Base-by-base conservation (phyloP, 169 alveolate genomes). In the Eimeria acervulina region DNA sequence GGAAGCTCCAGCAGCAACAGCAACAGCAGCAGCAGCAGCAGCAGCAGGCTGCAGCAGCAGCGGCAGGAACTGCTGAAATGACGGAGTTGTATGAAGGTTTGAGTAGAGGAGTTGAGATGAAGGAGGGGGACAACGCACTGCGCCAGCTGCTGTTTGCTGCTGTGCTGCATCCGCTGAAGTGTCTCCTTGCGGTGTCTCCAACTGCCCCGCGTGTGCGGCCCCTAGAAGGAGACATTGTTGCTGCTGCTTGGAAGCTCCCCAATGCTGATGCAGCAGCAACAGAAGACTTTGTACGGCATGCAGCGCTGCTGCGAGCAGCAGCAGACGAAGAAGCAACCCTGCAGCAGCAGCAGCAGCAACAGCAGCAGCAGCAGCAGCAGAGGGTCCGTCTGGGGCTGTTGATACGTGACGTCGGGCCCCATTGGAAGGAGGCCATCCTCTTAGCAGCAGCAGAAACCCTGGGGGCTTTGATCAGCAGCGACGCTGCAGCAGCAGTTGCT, bases 231-330 rank as follows among this genome's bases (percentile, higher is more conserved):
- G 84, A 8, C 1, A 26, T 72, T 40, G 47, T 72, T 36, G 28
- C 84, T 40, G 21, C 51, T 19, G 10, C 84, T 19, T 72, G 84
- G 84, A 72, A 31, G 84, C 42, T 72, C 12, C 84, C 84, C 38
- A 28, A 72, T 72, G 84, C 84, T 28, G 84, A 72, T 28, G 84
- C 84, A n/a, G 51, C 84, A 28, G 84, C 84, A 72, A 31, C 84
- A 72, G 84, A 72, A 28, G 26, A 40, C 47, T 23, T 72, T 8
- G 28, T 72, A 6, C 0, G 0, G n/a, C 84, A 72, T 31, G 33
- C 84, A 19, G 51, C 42, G n/a, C 42, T 26, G 23, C 47, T 72
- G 7, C 84, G 51, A 26, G 51, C 7, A 19, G 84, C 47, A 72
- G 84, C 84, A n/a, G 52, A 72, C 23, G 51, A 36, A 12, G 84